phyloP scores from a whole-genome alignment of 73 alveolate species.

The Tetrahymena elliotti region DNA sequence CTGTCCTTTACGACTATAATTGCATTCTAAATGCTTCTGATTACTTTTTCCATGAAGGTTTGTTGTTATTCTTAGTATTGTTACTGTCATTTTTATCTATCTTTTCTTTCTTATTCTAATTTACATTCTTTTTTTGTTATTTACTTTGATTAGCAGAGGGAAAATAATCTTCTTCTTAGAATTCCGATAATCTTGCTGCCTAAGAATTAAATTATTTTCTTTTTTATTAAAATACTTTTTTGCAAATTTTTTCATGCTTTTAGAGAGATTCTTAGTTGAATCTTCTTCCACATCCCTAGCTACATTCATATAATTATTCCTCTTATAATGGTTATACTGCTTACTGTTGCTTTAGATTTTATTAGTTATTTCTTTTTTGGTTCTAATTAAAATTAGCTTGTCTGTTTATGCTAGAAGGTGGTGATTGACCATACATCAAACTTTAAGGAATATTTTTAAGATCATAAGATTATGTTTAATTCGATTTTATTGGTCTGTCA shows the following conservation, averaged over 20 bases:
- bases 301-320: background rate
- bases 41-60: background rate
- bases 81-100: background rate
- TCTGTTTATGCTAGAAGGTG: background rate
- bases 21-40: background rate
- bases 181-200: background rate
- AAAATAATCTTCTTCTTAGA: background rate
- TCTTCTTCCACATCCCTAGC: background rate
- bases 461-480: background rate
- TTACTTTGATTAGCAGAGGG: background rate
- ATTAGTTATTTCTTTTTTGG: background rate
- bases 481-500: background rate
- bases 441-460: background rate
- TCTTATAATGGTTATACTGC: background rate
- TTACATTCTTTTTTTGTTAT: background rate
- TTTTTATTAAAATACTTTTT: background rate
- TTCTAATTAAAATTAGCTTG: background rate
- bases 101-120: background rate
- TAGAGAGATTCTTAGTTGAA: background rate
- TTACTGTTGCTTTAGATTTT: background rate
- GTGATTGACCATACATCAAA: background rate
- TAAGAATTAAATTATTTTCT: background rate
- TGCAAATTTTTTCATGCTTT: background rate
- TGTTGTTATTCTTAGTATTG: too few species aligned
- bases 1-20: background rate